Base-by-base conservation (phyloP, 768 basidiomycete genomes). In the Mycena latifolia region DNA sequence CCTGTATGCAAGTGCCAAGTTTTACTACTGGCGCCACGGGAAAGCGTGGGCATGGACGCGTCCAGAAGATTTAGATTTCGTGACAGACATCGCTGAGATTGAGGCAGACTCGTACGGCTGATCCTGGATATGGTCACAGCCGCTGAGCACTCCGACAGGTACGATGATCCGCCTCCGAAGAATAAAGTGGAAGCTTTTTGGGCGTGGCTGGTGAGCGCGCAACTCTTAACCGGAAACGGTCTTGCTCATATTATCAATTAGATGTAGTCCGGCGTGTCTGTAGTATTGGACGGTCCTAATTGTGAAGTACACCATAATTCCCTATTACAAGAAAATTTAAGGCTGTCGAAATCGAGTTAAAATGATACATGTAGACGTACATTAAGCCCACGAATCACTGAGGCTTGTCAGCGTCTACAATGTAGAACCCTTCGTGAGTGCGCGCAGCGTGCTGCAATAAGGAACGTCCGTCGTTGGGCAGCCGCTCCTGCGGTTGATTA, bases 11-110 rank as follows among this genome's bases (percentile, higher is more conserved):
- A 83, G 79, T 20, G 86, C 89, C 65, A 87, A 86, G 72, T 66
- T 90, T 39, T 84, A 81, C 74, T 86, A 82, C 63, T 62, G 61
- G 64, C 48, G 64, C 6, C 25, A 20, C 6, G 85, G 82, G 70
- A 77, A 80, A 46, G 79, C 81, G 17, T 69, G 81, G 29, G 77
- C 87, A 41, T 76, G 79, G 52, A 41, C 12, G 6, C 33, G 9
- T 2, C 69, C 88, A 0, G 74, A 83, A 31, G 89, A 96, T 37
- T 95, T 98, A 92, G 96, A 98, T 79, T 96, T 96, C 73, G 79
- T 89, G 45, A 83, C 84, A 10, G 86, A 90, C 65, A 81, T 92
- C 55, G 88, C 84, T 35, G 86, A 90, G 71, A 89, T 93, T 48
- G 89, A 90, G 72, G 89, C 90, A 0, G 88, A 86, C 2, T 82